Evolutionary conservation across 331 rosid genomes (phyloP), one percentile per base, ranked within the genome.

Genomic region (Quercus tomentella): DNA sequence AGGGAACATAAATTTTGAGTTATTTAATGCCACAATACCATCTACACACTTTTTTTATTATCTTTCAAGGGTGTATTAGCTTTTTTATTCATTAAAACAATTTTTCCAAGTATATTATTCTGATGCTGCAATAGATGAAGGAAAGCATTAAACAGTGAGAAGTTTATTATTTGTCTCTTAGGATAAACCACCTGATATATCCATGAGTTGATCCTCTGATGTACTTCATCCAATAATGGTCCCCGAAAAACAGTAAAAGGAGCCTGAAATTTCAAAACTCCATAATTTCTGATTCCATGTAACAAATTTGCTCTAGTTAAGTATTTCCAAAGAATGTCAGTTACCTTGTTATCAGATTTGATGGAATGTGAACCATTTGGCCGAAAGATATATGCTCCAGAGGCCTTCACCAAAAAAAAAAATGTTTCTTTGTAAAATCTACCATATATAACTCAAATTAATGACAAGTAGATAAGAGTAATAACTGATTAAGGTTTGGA

Each of bases 301-400:
- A 60, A 77, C 62, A 25, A 73, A 37, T 28, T 71, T 77, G 75
- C n/a, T 18, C 33, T 30, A 82, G 28, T 83, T 37, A 37, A 37
- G 3, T 37, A 49, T 30, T 63, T 31, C 25, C 37, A 56, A 31
- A 79, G 43, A 66, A 4, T 54, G 23, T 4, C 54, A 14, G 1
- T 86, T 81, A 91, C 94, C 92, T 87, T 30, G 22, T 49, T 16
- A 30, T 82, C 28, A 28, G 73, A 30, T 49, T 70, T 82, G 65
- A 89, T 69, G 76, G 88, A 88, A 60, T 55, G 18, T 63, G 97
- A 65, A 81, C 85, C 89, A 76, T 87, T 84, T 18, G 97, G 97
- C 62, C 94, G 91, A 70, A 92, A 92, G 77, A 92, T 67, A 58
- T 92, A 92, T 41, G 97, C 94, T 85, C 97, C 97, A 16, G 92